Conservation (phyloP, 768 basidiomycete species). For the Calocera viscosa region DNA sequence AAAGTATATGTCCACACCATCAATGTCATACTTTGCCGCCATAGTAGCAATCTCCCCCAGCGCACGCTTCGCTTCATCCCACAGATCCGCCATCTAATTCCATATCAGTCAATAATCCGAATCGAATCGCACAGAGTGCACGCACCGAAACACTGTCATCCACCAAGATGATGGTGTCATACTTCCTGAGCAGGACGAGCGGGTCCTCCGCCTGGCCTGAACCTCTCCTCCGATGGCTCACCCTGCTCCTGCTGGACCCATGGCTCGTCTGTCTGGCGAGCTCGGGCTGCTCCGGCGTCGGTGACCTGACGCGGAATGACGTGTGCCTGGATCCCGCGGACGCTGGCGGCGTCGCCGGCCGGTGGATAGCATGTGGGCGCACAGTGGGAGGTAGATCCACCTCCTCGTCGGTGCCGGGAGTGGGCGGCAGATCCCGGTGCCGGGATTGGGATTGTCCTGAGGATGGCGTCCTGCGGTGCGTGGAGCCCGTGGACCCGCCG, state of each 20-base stretch:
- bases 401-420: background rate
- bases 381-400: background rate
- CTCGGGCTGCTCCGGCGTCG: background rate
- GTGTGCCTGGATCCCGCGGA: background rate
- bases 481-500: background rate
- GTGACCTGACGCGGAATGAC: background rate
- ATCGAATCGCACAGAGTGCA: background rate
- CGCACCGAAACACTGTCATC: constrained; percentile 9
- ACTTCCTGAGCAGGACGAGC: constrained; percentile 24
- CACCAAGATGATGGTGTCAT: constrained; percentile 46
- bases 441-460: background rate
- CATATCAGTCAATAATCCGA: constrained; percentile 28
- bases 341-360: background rate
- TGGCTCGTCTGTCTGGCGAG: background rate
- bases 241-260: background rate
- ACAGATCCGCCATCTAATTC: constrained; percentile 41
- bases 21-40: constrained; percentile 39
- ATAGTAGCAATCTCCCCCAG: constrained; percentile 38
- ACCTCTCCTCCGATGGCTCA: background rate
- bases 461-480: background rate
- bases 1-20: constrained; percentile 54
- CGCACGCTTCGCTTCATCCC: constrained; percentile 41
- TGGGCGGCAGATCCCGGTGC: background rate
- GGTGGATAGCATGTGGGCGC: background rate
- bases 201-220: constrained; percentile 12